Evolutionary conservation across 1,139 yeast genomes (phyloP).

Genomic region (Fermentozyma sake): DNA sequence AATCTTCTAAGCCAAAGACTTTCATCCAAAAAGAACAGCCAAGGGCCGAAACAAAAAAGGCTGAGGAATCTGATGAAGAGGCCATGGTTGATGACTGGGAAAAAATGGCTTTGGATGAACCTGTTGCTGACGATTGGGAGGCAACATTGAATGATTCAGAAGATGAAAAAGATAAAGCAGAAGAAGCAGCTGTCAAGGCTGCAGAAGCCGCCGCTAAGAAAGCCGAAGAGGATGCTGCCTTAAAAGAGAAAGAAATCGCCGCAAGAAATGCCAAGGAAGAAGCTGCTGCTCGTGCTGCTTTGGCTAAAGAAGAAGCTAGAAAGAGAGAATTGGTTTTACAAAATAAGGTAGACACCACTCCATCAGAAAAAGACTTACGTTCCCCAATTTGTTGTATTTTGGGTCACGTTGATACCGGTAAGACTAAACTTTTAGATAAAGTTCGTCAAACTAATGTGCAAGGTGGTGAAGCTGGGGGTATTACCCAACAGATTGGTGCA

Average conservation of each 20-base stretch:
- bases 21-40: constrained; percentile 22
- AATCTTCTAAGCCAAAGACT: constrained; percentile 44
- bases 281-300: constrained; percentile 16
- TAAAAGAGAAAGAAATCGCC: constrained; percentile 15
- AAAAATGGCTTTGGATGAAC: constrained; percentile 49
- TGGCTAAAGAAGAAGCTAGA: constrained; percentile 27
- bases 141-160: constrained; percentile 27
- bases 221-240: constrained; percentile 11
- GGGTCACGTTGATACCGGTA: constrained; percentile 99
- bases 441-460: constrained; percentile 98
- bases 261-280: constrained; percentile 17
- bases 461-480: constrained; percentile 99
- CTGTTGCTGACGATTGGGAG: constrained; percentile 45
- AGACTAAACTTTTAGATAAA: constrained; percentile 92
- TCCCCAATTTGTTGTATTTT: constrained; percentile 98
- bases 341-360: constrained; percentile 7
- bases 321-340: constrained; percentile 20
- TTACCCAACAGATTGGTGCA: constrained; percentile 99
- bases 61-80: constrained; percentile 43
- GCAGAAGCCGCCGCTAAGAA: constrained; percentile 15
- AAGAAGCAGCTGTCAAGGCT: constrained; percentile 11
- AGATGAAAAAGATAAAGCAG: constrained; percentile 14
- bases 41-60: constrained; percentile 16
- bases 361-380: constrained; percentile 58
- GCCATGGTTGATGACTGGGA: constrained; percentile 66